phyloP scores from a whole-genome alignment of 495 filamentous ascomycete genomes.

The Talaromyces ruber region DNA sequence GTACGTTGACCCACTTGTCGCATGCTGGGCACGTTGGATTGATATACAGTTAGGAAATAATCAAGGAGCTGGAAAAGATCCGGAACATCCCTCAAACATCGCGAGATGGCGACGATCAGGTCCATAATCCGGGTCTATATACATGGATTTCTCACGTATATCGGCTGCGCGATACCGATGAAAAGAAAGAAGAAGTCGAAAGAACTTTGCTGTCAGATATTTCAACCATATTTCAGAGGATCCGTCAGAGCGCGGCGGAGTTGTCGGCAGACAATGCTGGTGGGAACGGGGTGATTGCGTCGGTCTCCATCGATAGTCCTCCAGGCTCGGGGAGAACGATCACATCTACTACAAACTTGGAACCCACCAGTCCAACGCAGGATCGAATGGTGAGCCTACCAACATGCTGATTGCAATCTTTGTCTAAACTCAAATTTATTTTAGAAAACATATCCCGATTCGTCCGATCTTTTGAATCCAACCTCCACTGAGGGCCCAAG shows the following conservation, averaged over 20 bases:
- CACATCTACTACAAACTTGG: background rate
- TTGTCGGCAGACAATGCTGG: background rate
- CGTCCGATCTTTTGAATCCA: background rate
- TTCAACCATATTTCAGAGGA: background rate
- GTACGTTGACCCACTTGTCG: background rate
- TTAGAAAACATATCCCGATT: background rate
- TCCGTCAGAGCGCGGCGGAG: background rate
- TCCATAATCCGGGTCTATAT: background rate
- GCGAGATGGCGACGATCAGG: background rate
- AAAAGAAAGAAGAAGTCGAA: constrained; percentile 2
- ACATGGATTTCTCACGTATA: constrained; percentile 1
- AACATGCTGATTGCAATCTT: background rate
- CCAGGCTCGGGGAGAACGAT: background rate
- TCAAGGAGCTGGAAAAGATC: constrained; percentile 2
- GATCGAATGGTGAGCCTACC: constrained; percentile 2
- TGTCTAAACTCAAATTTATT: background rate
- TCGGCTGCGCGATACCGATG: background rate
- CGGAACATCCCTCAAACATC: background rate
- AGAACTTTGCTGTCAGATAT: background rate
- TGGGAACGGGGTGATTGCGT: background rate
- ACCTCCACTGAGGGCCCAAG: background rate
- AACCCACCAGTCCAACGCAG: background rate
- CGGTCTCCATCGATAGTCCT: background rate
- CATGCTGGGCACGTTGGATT: background rate
- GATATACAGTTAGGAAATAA: background rate